Conservation (phyloP, 805 yeast genomes). For the Cyberlindnera nakhonratchasimensis region DNA sequence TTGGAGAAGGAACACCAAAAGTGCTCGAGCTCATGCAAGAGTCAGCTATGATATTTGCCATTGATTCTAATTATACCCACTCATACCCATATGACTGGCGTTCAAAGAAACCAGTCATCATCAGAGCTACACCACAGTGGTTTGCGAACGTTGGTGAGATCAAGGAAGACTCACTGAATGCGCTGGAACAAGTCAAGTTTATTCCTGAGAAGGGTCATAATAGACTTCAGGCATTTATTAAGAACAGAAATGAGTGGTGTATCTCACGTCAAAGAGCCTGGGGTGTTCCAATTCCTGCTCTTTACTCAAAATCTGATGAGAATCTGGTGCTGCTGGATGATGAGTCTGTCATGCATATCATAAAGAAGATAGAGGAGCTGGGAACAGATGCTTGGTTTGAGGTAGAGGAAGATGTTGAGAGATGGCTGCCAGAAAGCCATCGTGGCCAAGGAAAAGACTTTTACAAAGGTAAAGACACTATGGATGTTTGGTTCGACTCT, state of each 20-base stretch:
- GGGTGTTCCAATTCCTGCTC: constrained; percentile 97
- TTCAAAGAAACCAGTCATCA: constrained; percentile 90
- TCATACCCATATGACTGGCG: constrained; percentile 98
- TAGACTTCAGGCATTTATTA: constrained; percentile 68
- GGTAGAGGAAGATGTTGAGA: constrained; percentile 43
- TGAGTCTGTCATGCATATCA: constrained; percentile 54
- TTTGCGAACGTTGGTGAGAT: constrained; percentile 81
- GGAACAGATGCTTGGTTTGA: constrained; percentile 86
- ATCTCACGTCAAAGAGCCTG: constrained; percentile 93
- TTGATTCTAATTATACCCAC: constrained; percentile 56
- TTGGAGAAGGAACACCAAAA: constrained; percentile 51
- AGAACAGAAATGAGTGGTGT: constrained; percentile 91
- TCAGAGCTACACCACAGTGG: constrained; percentile 96
- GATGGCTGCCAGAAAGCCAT: constrained; percentile 70
- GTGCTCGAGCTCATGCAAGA: constrained; percentile 44
- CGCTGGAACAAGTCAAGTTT: constrained; percentile 64
- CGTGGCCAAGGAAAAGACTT: constrained; percentile 41
- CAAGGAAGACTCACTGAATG: constrained; percentile 55
- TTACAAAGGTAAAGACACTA: constrained; percentile 77
- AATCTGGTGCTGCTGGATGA: constrained; percentile 62
- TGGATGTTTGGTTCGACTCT: constrained; percentile 99
- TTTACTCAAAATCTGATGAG: constrained; percentile 52
- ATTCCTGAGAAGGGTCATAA: constrained; percentile 69
- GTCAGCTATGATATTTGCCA: constrained; percentile 43
- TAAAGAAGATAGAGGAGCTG: constrained; percentile 46